Evolutionary conservation across 2,329 filamentous ascomycete species (phyloP).

Genomic region (Cylindrodendrum hubeiense): DNA sequence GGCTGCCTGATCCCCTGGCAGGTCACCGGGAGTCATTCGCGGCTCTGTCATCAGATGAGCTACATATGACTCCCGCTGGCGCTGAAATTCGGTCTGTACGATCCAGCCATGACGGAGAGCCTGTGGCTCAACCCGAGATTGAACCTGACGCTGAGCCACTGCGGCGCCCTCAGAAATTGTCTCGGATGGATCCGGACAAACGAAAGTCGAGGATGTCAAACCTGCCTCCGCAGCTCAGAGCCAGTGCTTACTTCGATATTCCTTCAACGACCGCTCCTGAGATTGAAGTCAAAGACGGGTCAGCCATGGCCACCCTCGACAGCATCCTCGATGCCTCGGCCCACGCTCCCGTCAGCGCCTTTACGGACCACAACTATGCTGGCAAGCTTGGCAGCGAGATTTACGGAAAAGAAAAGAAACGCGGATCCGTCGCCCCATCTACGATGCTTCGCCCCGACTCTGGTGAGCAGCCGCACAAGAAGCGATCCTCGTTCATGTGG

Average conservation of each 20-base stretch:
- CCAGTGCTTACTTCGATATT: constrained; percentile 90
- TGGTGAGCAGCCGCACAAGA: constrained; percentile 53
- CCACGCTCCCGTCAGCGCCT: constrained; percentile 87
- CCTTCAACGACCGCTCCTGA: constrained; percentile 63
- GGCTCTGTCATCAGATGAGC: constrained; percentile 46
- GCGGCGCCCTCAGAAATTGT: constrained; percentile 50
- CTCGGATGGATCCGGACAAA: constrained; percentile 47
- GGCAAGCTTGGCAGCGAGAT: constrained; percentile 81
- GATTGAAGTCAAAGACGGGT: constrained; percentile 77
- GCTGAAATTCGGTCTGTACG: constrained; percentile 33
- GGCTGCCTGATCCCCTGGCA: constrained; percentile 61
- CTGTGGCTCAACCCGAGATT: constrained; percentile 30
- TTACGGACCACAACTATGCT: constrained; percentile 88
- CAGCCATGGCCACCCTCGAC: constrained; percentile 89
- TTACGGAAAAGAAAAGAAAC: constrained; percentile 73
- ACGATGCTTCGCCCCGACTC: constrained; percentile 40
- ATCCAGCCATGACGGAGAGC: constrained; percentile 27
- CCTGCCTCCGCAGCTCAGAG: constrained; percentile 86
- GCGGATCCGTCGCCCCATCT: constrained; percentile 51
- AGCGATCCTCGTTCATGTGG: constrained; percentile 63
- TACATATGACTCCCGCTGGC: constrained; percentile 30
- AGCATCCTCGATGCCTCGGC: constrained; percentile 93
- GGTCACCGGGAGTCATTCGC: constrained; percentile 52
- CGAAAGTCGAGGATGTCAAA: constrained; percentile 51
- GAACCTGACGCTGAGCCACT: constrained; percentile 41